A percentile compares a stretch with the other conserved stretches of the same genome.
Conservation (phyloP, 2,329 filamentous ascomycete genomes). For the Verticillium albo-atrum region DNA sequence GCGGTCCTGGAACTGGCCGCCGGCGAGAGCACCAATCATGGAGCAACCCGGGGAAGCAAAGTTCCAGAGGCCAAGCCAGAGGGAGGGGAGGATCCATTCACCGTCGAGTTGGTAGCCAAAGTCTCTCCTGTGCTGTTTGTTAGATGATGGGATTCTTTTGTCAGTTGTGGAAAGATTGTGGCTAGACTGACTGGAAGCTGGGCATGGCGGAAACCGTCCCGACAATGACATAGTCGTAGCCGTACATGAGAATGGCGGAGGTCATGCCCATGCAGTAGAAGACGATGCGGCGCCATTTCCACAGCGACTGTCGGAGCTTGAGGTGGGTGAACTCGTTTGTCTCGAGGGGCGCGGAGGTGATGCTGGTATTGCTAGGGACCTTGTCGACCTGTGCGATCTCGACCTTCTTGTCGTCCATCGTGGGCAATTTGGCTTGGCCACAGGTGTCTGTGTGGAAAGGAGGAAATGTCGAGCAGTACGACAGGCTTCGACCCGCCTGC, state of each 20-base stretch:
- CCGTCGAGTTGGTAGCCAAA: slow-evolving; percentile 25
- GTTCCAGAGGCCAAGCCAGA: slow-evolving; percentile 41
- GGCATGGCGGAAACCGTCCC: slow-evolving; percentile 26
- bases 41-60: slow-evolving; percentile 31
- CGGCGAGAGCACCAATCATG: slow-evolving; percentile 30
- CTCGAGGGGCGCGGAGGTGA: not conserved
- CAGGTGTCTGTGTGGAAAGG: not conserved
- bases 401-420: not conserved
- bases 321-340: slow-evolving; percentile 10
- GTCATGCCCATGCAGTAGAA: slow-evolving; percentile 20
- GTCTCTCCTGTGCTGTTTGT: slow-evolving; percentile 15
- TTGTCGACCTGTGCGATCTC: not conserved
- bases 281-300: slow-evolving; percentile 18
- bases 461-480: not conserved
- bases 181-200: slow-evolving; percentile 19
- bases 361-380: not conserved
- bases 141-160: slow-evolving; percentile 2
- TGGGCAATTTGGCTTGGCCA: not conserved
- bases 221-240: slow-evolving; percentile 23
- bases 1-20: slow-evolving; percentile 34
- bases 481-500: not conserved
- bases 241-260: slow-evolving; percentile 20
- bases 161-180: not conserved
- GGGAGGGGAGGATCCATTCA: slow-evolving; percentile 32
- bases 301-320: slow-evolving; percentile 17